Evolutionary conservation across 768 basidiomycete species (phyloP).

Genomic region (Naganishia randhawae): DNA sequence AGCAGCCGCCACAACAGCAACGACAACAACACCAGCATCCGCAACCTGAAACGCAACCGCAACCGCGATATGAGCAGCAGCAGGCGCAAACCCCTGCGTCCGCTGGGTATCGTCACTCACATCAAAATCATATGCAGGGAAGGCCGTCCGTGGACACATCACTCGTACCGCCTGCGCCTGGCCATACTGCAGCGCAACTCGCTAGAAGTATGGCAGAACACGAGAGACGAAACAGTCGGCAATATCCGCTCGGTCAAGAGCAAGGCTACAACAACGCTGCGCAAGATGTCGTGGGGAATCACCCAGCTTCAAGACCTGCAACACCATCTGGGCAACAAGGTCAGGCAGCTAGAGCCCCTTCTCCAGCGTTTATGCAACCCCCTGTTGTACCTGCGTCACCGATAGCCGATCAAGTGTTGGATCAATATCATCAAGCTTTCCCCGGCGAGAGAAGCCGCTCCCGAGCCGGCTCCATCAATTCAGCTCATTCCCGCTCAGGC

Average conservation of each 20-base stretch:
- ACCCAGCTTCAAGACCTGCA: constrained; percentile 68
- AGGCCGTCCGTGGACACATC: constrained; percentile 35
- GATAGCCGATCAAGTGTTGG: constrained; percentile 65
- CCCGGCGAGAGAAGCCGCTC: constrained; percentile 64
- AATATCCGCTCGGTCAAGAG: constrained; percentile 6
- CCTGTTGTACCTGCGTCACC: constrained; percentile 52
- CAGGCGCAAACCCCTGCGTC: background rate
- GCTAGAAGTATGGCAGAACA: constrained; percentile 51
- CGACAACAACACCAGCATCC: background rate
- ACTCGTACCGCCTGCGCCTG: constrained; percentile 45
- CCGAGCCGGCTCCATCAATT: constrained; percentile 39
- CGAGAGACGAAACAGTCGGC: constrained; percentile 43
- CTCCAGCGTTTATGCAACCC: constrained; percentile 66
- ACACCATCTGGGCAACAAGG: constrained; percentile 56
- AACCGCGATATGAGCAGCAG: background rate
- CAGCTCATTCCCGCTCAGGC: constrained; percentile 35
- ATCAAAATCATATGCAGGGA: constrained; percentile 17
- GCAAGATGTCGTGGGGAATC: constrained; percentile 71
- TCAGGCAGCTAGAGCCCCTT: constrained; percentile 48
- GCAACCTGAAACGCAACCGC: background rate
- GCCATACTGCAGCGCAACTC: constrained; percentile 50
- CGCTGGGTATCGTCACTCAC: constrained; percentile 19
- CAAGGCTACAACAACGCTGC: constrained; percentile 72
- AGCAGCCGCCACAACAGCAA: constrained; percentile 4
- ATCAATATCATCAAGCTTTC: constrained; percentile 75